Evolutionary conservation across 2,329 filamentous ascomycete genomes (phyloP), one percentile per base, ranked within the genome.

Genomic region (Hypoxylon sp.): DNA sequence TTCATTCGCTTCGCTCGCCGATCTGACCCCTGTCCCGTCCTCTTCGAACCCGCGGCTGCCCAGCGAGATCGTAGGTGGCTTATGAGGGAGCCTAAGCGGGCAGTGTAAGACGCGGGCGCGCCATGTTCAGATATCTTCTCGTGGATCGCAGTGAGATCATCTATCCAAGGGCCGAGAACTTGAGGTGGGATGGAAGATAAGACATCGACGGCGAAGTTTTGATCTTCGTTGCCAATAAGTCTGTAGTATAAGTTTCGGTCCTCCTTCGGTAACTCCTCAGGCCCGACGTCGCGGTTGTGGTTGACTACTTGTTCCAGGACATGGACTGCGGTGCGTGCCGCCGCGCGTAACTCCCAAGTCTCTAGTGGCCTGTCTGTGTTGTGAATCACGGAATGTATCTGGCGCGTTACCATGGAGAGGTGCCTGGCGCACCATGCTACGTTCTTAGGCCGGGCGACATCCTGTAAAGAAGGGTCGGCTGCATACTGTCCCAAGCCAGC

Each of bases 351-450:
- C 70, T 86, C 83, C 46, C 70, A 74, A 0, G 70, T 65, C 11
- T 77, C 72, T 0, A 85, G 79, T 0, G 82, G 81, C 5, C 70
- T 74, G 51, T 80, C 76, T 3, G 81, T 78, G 29, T 77, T 74
- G 62, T 80, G 79, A 11, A 87, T 79, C 14, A 81, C 75, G 35
- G 80, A 77, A 48, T 80, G 78, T 65, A 88, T 83, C 64, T 83
- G 81, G 33, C 73, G 70, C 11, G 83, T 78, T 26, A 82, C 82
- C 19, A 80, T 79, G 5, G 78, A 71, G 31, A 88, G 80, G 61
- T 87, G 86, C 4, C 72, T 75, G 0, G 84, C 82, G 2, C 85
- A 86, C 86, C 86, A 88, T 8, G 77, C 58, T 1, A 85, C 83
- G 63, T 85, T 76, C 76, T 71, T 85, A 77, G 53, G 74, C 57